Percentiles rank a stretch among this genome's conserved stretches.
Evolutionary conservation across 75 land plant genomes (phyloP).

Genomic region (Sequoia sempervirens): DNA sequence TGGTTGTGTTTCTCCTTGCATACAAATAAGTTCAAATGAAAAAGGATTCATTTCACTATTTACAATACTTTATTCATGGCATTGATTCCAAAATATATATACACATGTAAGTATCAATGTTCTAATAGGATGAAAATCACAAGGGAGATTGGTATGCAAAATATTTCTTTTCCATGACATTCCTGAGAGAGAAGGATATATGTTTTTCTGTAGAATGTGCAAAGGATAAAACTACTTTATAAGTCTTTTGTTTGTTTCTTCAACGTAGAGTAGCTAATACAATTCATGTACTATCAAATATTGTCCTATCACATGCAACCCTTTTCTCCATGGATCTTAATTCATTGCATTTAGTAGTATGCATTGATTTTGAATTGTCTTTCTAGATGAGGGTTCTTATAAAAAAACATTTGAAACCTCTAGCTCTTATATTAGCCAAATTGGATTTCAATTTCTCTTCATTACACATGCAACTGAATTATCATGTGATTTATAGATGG

Average conservation of each 20-base stretch:
- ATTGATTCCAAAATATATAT: not conserved
- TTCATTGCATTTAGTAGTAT: not conserved
- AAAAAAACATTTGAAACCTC: not conserved
- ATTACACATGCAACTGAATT: not conserved
- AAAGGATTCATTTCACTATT: not conserved
- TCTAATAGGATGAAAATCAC: not conserved
- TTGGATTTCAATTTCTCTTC: not conserved
- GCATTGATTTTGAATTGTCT: not conserved
- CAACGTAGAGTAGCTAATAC: not conserved
- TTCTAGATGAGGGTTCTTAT: not conserved
- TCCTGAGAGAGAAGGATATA: not conserved
- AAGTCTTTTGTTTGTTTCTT: not conserved
- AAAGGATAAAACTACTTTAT: not conserved
- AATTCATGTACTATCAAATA: not conserved
- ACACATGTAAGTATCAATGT: not conserved
- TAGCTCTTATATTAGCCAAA: not conserved
- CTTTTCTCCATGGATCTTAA: not conserved
- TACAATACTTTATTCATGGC: not conserved
- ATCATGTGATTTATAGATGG: not conserved
- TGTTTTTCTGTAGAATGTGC: not conserved
- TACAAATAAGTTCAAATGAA: not conserved
- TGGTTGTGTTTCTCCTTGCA: conserved; percentile 41
- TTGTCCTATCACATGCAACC: not conserved
- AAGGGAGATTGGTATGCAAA: not conserved
- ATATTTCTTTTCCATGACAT: not conserved